Base-by-base conservation (phyloP, 345 rosid species). In the Salix exigua region DNA sequence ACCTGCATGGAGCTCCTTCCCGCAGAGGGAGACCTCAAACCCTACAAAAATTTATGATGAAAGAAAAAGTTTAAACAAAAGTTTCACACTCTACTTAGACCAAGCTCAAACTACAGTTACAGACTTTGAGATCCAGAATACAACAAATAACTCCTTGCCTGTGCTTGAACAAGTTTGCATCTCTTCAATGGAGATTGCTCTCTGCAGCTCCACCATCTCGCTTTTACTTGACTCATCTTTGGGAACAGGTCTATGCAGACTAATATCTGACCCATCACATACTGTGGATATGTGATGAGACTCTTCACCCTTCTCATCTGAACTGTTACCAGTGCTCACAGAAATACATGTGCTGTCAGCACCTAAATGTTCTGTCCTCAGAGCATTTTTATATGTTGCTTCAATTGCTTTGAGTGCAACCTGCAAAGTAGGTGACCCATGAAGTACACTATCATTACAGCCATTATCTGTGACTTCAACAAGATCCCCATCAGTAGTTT, bases 1-100 rank as follows among this genome's bases (percentile, higher is more conserved):
- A 61, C 96, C 93, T 31, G 82, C 77, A 69, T 42, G 82, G 71
- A 94, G 90, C 83, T 91, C 94, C 81, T 87, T 86, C 74, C 90
- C 88, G 84, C 98, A 94, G 28, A 94, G 88, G 73, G 98, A 94
- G 82, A 94, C 83, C 87, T 89, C 94, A 86, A 91, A 83, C 68
- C 87, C 98, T 94, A 88, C 75, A 86, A 78, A 73, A 44, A 73
- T 11, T 37, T 23, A 70, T 42, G 58, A 75, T 23, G 38, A 78
- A 66, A 44, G 19, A 74, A 51, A n/a, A 78, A 73, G 31, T 68
- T 51, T 85, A 62, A n/a, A 51, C 46, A 73, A 79, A 74, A 23
- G 14, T 26, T 17, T 33, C 55, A 51, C 65, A 76, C 61, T 71
- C 75, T 30, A 35, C 79, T 76, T 50, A 51, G 80, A 75, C 38